Conservation (phyloP, 1,284 basidiomycete species). For the Cutaneotrichosporon spelunceum region DNA sequence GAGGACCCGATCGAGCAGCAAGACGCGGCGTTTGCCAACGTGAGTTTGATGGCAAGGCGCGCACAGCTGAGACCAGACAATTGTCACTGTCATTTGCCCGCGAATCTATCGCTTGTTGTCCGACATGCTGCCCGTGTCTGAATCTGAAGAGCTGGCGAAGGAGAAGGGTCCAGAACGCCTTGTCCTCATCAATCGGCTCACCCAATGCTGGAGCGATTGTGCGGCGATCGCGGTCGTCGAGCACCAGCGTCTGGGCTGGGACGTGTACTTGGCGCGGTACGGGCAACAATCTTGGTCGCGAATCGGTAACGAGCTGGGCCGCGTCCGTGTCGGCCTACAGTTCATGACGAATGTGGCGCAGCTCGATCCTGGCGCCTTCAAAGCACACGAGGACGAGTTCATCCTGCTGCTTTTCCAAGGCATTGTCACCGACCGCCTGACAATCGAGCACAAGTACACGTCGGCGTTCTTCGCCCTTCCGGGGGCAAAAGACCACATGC, state of each 20-base stretch:
- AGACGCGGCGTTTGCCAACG: conserved; percentile 37
- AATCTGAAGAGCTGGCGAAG: conserved; percentile 29
- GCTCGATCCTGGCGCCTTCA: conserved; percentile 64
- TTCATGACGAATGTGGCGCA: conserved; percentile 66
- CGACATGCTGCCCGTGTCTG: conserved; percentile 52
- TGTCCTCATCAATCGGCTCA: conserved; percentile 57
- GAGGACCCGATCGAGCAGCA: conserved; percentile 32
- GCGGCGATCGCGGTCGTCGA: conserved; percentile 63
- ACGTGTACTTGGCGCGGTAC: conserved; percentile 58
- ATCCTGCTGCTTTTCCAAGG: conserved; percentile 61
- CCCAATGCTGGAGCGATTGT: conserved; percentile 76
- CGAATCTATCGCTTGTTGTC: conserved; percentile 64
- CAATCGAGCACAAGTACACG: conserved; percentile 63
- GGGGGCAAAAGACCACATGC: conserved; percentile 29
- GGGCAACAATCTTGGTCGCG: conserved; percentile 63
- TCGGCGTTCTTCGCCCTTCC: conserved; percentile 46
- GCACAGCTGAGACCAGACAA: conserved; percentile 53
- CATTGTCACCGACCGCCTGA: conserved; percentile 56
- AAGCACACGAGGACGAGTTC: conserved; percentile 55
- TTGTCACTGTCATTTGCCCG: conserved; percentile 60
- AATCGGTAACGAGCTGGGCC: conserved; percentile 56
- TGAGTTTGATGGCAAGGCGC: background rate
- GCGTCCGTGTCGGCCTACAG: conserved; percentile 64
- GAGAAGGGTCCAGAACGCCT: conserved; percentile 32
- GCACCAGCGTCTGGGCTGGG: conserved; percentile 66